Conservation (phyloP, 2,329 filamentous ascomycete genomes). For the Neofusicoccum parvum region DNA sequence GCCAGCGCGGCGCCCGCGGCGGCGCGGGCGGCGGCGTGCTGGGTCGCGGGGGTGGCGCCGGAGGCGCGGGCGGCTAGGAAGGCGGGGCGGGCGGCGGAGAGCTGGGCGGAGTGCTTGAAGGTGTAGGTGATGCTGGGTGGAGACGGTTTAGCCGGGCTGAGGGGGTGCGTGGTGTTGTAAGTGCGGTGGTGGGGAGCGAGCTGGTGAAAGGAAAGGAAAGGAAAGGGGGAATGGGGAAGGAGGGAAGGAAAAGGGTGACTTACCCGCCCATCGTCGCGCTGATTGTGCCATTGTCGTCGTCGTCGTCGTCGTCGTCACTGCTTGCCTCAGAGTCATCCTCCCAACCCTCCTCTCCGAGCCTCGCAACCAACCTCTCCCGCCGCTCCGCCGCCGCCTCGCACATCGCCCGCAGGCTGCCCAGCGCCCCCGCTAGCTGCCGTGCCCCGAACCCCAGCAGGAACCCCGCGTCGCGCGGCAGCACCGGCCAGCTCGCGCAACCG, state of each 20-base stretch:
- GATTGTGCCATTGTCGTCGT: not conserved
- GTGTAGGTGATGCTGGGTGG: not conserved
- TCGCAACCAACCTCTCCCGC: not conserved
- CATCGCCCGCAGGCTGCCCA: not conserved
- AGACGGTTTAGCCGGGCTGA: not conserved
- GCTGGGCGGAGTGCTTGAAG: not conserved
- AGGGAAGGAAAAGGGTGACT: too few species aligned
- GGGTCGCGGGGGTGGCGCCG: not conserved
- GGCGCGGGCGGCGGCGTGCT: not conserved
- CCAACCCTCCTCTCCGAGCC: not conserved
- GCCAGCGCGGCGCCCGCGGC: not conserved
- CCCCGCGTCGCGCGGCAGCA: not conserved
- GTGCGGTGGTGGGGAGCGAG: not conserved
- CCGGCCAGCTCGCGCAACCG: not conserved
- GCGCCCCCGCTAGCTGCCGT: not conserved
- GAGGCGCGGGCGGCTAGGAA: not conserved
- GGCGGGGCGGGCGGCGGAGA: not conserved
- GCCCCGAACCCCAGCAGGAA: not conserved
- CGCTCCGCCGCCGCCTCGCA: not conserved
- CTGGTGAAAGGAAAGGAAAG: not conserved
- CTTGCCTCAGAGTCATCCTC: not conserved
- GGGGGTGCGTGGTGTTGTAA: not conserved
- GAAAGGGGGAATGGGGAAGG: not conserved
- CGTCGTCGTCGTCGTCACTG: not conserved
- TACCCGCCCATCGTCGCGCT: not conserved